Conservation (phyloP, 768 basidiomycete genomes). For the Lactarius sanguifluus region DNA sequence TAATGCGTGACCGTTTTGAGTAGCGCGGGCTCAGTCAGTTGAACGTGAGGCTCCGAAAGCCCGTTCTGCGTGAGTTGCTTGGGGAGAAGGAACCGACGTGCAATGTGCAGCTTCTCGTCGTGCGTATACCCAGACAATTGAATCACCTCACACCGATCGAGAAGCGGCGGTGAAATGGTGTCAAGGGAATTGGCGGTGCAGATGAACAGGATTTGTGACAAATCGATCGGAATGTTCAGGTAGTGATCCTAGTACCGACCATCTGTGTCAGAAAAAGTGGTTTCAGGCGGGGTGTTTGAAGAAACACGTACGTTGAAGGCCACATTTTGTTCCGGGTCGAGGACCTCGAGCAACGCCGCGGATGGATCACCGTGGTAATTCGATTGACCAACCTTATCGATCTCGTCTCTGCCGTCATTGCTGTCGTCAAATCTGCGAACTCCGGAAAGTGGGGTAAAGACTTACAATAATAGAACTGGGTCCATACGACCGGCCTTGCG, state of each 20-base stretch:
- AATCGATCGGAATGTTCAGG: conserved; percentile 83
- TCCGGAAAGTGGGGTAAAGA: conserved; percentile 2
- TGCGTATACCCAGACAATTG: conserved; percentile 84
- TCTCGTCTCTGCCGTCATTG: conserved; percentile 60
- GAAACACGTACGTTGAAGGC: conserved; percentile 63
- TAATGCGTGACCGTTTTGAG: conserved; percentile 74
- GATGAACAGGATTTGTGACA: conserved; percentile 87
- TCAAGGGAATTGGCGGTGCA: conserved; percentile 91
- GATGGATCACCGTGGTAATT: conserved; percentile 92
- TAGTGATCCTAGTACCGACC: conserved; percentile 71
- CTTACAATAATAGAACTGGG: conserved; percentile 71
- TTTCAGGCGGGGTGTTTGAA: neutral
- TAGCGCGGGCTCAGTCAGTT: conserved; percentile 67
- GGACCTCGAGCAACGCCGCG: conserved; percentile 86
- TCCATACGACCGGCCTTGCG: conserved; percentile 80
- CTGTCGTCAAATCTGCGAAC: conserved; percentile 10
- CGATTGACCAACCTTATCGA: conserved; percentile 86
- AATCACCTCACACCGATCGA: conserved; percentile 89
- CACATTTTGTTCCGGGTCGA: conserved; percentile 93
- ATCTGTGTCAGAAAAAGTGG: neutral
- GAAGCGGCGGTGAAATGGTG: conserved; percentile 81
- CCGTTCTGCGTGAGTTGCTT: conserved; percentile 85
- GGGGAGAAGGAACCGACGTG: conserved; percentile 81
- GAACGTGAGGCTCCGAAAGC: conserved; percentile 57
- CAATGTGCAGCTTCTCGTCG: conserved; percentile 90